Evolutionary conservation across 495 filamentous ascomycete genomes (phyloP).

Genomic region (Penicillium cosmopolitanum): DNA sequence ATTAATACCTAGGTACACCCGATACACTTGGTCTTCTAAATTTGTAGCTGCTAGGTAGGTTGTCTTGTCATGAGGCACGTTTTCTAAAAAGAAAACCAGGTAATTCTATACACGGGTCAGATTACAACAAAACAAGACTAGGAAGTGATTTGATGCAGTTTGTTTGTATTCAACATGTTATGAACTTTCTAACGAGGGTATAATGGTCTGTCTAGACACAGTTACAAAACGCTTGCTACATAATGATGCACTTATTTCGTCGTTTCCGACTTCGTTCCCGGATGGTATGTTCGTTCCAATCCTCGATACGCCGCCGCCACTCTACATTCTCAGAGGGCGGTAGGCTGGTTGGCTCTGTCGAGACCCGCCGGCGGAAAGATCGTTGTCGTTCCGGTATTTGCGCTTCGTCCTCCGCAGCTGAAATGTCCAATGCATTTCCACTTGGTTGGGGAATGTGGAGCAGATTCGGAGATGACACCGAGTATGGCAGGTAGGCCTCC

Average conservation of each 20-base stretch:
- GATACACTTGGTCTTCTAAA: no score
- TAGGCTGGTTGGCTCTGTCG: conserved; percentile 42
- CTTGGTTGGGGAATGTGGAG: conserved; percentile 32
- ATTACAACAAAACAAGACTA: neutral
- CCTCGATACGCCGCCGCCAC: conserved; percentile 48
- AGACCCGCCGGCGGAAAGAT: conserved; percentile 39
- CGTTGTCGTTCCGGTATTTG: conserved; percentile 26
- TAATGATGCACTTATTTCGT: conserved; percentile 42
- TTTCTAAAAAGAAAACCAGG: no score
- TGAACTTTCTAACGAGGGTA: conserved; percentile 20
- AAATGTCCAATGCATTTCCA: conserved; percentile 21
- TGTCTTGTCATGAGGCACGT: no score
- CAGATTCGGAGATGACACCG: conserved; percentile 45
- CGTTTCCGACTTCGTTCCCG: conserved; percentile 39
- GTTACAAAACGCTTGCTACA: conserved; percentile 30
- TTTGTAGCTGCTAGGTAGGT: no score
- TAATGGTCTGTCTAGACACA: conserved; percentile 12
- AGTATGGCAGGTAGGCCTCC: conserved; percentile 38
- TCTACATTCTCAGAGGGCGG: conserved; percentile 39
- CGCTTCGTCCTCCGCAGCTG: conserved; percentile 25
- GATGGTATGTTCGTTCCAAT: conserved; percentile 51
- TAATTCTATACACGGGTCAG: no score
- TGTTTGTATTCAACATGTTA: neutral
- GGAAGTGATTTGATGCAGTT: neutral
- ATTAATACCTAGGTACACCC: no score